Conservation (phyloP, 176 grass and related monocot species). For the Poa pratensis region DNA sequence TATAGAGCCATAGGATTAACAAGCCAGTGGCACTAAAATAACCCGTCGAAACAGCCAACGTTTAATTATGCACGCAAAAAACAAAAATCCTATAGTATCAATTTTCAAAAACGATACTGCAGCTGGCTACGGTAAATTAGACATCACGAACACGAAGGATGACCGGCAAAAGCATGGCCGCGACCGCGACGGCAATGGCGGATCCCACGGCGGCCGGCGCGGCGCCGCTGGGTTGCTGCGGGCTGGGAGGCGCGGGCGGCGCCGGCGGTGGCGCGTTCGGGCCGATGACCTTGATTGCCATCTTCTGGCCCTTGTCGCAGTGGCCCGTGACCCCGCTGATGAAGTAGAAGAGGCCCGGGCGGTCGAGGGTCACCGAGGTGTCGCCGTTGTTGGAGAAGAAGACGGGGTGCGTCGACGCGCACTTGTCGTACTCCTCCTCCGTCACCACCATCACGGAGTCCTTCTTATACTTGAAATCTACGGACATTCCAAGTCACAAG, state of each 20-base stretch:
- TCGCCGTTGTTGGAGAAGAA: conserved; percentile 85
- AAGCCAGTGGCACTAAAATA: neutral
- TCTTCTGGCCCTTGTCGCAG: conserved; percentile 80
- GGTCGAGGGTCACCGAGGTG: conserved; percentile 57
- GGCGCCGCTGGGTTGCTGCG: conserved; percentile 15
- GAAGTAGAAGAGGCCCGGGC: conserved; percentile 61
- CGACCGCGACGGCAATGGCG: neutral
- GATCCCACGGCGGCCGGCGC: neutral
- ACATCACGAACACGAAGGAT: neutral
- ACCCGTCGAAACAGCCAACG: neutral
- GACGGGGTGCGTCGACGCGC: conserved; percentile 58
- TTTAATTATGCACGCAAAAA: neutral
- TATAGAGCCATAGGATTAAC: neutral
- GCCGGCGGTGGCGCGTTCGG: conserved; percentile 30
- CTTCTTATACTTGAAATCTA: conserved; percentile 84
- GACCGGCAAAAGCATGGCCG: neutral
- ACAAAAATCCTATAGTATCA: neutral
- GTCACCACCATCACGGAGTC: conserved; percentile 83
- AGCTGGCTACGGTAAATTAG: neutral
- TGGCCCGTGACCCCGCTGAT: conserved; percentile 78
- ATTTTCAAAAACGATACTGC: neutral
- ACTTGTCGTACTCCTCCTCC: conserved; percentile 73
- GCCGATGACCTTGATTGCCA: conserved; percentile 69
- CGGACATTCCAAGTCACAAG: neutral
- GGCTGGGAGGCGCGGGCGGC: conserved; percentile 35